Evolutionary conservation across 2,329 filamentous ascomycete species (phyloP).

Genomic region (Biscogniauxia sp.): DNA sequence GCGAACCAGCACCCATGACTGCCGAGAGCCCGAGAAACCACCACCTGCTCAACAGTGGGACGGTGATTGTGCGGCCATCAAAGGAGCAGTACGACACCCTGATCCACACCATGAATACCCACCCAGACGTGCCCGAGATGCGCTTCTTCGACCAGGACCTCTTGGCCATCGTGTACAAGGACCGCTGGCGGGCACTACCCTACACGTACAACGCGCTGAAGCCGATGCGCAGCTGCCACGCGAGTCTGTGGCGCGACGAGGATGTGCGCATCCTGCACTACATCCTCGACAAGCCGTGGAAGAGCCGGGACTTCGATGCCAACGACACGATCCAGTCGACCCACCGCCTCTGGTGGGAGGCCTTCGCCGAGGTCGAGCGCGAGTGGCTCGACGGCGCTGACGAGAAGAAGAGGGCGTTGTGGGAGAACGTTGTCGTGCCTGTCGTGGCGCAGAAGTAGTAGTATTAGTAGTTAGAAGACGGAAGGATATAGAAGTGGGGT

Average conservation of each 20-base stretch:
- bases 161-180: conserved; percentile 29
- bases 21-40: conserved; percentile 29
- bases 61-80: conserved; percentile 33
- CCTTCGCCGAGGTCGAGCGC: conserved; percentile 26
- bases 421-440: conserved; percentile 32
- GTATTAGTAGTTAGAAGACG: background rate
- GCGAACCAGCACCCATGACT: conserved; percentile 27
- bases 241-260: conserved; percentile 25
- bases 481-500: too few species aligned
- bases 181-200: conserved; percentile 28
- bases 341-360: conserved; percentile 35
- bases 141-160: conserved; percentile 33
- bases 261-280: conserved; percentile 30
- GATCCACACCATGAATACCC: conserved; percentile 32
- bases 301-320: conserved; percentile 24
- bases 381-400: conserved; percentile 28
- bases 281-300: conserved; percentile 33
- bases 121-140: conserved; percentile 31
- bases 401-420: conserved; percentile 27
- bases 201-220: conserved; percentile 32
- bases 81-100: conserved; percentile 27
- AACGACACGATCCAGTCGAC: conserved; percentile 29
- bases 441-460: conserved; percentile 33
- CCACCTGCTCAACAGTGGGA: conserved; percentile 36
- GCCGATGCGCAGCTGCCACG: conserved; percentile 31